phyloP scores from a whole-genome alignment of 176 grass and related monocot species.

The Leersia perrieri region DNA sequence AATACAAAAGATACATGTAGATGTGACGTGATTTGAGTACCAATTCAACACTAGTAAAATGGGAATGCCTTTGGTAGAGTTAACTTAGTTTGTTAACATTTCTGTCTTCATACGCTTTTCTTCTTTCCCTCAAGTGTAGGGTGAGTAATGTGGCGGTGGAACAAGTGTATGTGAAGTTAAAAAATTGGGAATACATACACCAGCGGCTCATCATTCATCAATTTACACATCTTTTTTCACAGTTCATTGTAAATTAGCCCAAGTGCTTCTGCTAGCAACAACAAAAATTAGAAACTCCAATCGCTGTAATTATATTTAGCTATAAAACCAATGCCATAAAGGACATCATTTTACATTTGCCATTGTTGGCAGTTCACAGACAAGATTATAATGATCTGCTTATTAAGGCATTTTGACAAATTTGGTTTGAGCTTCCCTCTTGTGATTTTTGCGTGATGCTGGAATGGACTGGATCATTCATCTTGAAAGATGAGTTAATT shows the following conservation, averaged over 20 bases:
- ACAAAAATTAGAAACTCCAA: background rate
- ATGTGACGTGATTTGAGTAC: too few species aligned
- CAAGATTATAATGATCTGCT: background rate
- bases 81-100: background rate
- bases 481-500: slow-evolving; percentile 96
- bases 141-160: background rate
- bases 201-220: background rate
- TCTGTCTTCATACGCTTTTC: background rate
- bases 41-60: background rate
- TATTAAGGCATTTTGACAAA: slow-evolving; percentile 1
- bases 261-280: background rate
- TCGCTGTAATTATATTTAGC: background rate
- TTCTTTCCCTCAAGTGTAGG: background rate
- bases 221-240: background rate
- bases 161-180: background rate
- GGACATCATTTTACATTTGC: background rate
- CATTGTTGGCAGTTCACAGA: background rate
- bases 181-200: background rate
- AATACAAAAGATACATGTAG: slow-evolving; percentile 9
- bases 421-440: slow-evolving; percentile 18
- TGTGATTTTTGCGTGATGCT: slow-evolving; percentile 53
- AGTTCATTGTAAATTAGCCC: background rate
- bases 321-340: background rate
- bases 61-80: background rate
- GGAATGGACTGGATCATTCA: slow-evolving; percentile 98